Conservation (phyloP, 371 early-diverging fungal species). For the Parasitella parasitica region DNA sequence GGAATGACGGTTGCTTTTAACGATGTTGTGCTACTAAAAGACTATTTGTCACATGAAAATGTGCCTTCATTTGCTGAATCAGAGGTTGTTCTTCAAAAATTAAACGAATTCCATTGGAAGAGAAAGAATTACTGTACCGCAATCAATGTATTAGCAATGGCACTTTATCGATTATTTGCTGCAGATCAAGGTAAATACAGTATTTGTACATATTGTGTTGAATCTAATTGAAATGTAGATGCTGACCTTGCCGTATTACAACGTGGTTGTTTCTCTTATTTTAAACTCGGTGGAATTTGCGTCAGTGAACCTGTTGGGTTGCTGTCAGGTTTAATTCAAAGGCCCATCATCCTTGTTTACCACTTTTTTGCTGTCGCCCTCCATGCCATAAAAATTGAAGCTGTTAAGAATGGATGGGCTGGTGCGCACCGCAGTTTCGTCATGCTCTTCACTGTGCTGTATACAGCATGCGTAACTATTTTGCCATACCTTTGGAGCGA, state of each 20-base stretch:
- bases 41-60: constrained; percentile 50
- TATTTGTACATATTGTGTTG: too few species aligned
- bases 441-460: neutral
- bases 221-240: neutral
- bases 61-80: constrained; percentile 56
- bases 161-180: constrained; percentile 86
- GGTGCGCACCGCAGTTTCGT: neutral
- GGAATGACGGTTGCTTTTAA: constrained; percentile 96
- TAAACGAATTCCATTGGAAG: constrained; percentile 73
- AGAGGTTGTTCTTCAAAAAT: constrained; percentile 53
- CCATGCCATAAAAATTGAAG: constrained; percentile 53
- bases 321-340: constrained; percentile 69
- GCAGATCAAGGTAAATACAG: constrained; percentile 26
- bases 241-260: constrained; percentile 66
- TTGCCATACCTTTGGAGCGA: constrained; percentile 49
- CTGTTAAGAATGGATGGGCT: neutral
- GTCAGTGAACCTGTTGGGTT: constrained; percentile 83
- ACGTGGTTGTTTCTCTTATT: constrained; percentile 87
- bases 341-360: constrained; percentile 66
- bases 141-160: constrained; percentile 90
- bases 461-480: constrained; percentile 43
- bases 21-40: constrained; percentile 76
- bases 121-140: constrained; percentile 75
- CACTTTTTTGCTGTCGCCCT: constrained; percentile 89
- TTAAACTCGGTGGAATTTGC: constrained; percentile 80